Conservation (phyloP, 164 flowering plant genomes). For the Echeveria elegans region DNA sequence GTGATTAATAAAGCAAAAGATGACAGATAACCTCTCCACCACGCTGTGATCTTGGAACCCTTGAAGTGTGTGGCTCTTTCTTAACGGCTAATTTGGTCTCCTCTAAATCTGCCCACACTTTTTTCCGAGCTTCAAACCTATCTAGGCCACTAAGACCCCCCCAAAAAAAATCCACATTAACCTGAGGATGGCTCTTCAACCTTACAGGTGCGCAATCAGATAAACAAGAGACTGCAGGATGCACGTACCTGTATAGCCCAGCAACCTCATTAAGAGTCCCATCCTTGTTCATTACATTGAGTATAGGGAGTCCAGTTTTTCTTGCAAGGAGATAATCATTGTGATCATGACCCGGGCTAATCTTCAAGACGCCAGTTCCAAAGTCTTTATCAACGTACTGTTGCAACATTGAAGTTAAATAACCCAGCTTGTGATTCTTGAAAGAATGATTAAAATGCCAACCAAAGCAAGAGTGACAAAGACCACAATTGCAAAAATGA, state of each 20-base stretch:
- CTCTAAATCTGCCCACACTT: conserved; percentile 87
- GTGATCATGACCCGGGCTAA: conserved; percentile 99
- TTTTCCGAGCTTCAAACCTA: conserved; percentile 92
- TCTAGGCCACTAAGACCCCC: conserved; percentile 77
- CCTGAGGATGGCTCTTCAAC: conserved; percentile 1
- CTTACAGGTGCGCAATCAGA: conserved; percentile 1
- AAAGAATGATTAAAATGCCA: background rate
- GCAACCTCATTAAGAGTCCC: conserved; percentile 94
- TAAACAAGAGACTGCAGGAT: background rate
- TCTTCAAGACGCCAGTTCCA: conserved; percentile 96
- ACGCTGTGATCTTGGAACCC: conserved; percentile 95
- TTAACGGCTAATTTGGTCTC: conserved; percentile 84
- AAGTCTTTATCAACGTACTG: conserved; percentile 94
- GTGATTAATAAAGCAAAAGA: conserved; percentile 1
- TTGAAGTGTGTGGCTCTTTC: conserved; percentile 63
- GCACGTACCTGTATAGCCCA: conserved; percentile 59
- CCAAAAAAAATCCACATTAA: conserved; percentile 11
- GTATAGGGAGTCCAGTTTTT: conserved; percentile 93
- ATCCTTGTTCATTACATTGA: conserved; percentile 97
- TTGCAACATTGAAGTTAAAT: conserved; percentile 8
- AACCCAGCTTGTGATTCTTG: background rate
- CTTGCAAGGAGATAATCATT: conserved; percentile 90
- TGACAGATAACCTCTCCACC: conserved; percentile 78
- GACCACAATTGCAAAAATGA: background rate
- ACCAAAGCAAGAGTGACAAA: background rate